Evolutionary conservation across 768 basidiomycete species (phyloP).

Genomic region (Lactarius pseudohatsudake): DNA sequence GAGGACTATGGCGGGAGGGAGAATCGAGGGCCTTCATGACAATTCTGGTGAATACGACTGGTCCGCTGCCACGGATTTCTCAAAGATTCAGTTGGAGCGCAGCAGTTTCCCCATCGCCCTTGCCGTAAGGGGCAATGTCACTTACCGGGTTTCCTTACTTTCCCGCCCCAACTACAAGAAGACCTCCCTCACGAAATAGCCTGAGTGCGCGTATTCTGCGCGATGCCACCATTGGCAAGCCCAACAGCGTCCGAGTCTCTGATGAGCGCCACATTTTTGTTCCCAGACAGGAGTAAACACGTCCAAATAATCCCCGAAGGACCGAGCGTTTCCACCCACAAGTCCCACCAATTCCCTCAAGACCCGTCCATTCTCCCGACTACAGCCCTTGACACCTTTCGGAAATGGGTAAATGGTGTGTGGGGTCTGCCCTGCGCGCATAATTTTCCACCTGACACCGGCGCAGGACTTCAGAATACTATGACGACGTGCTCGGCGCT

Average conservation of each 20-base stretch:
- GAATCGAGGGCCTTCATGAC: not conserved
- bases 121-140: not conserved
- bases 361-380: not conserved
- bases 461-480: constrained; percentile 65
- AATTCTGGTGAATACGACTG: not conserved
- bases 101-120: not conserved
- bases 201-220: not conserved
- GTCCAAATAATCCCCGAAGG: constrained; percentile 12
- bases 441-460: constrained; percentile 19
- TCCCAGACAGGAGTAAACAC: constrained; percentile 13
- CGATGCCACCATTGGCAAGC: not conserved
- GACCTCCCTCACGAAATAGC: not conserved
- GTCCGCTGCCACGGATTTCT: not conserved
- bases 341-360: not conserved
- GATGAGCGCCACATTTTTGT: not conserved
- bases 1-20: not conserved
- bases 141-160: not conserved
- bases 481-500: constrained; percentile 68
- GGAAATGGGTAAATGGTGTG: constrained; percentile 73
- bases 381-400: not conserved
- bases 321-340: not conserved
- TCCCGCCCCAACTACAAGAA: not conserved
- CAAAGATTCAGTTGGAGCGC: not conserved
- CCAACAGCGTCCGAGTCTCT: not conserved
- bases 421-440: constrained; percentile 22